phyloP scores from a whole-genome alignment of 1,284 basidiomycete species.

The Sphaerobolus stellatus region DNA sequence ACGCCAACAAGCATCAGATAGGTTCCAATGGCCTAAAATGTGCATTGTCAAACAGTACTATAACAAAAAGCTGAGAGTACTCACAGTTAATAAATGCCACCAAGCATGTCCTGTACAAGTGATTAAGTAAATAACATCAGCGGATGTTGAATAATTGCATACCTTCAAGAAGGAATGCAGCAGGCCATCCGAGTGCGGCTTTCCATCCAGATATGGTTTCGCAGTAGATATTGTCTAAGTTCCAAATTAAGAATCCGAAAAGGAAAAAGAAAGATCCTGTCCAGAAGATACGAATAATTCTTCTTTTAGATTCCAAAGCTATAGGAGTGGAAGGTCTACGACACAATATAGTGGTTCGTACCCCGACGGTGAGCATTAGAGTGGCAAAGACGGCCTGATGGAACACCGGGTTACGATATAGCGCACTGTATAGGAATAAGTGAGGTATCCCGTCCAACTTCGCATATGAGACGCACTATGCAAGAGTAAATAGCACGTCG shows the following conservation, averaged over 20 bases:
- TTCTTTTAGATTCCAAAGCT: slow-evolving; percentile 40
- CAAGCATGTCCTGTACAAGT: slow-evolving; percentile 56
- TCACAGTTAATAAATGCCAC: slow-evolving; percentile 70
- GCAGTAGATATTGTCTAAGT: slow-evolving; percentile 70
- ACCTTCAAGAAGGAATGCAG: slow-evolving; percentile 66
- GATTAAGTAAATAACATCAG: not conserved
- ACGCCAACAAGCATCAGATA: slow-evolving; percentile 62
- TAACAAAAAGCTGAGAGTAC: slow-evolving; percentile 10
- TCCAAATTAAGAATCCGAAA: slow-evolving; percentile 65
- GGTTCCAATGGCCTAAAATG: slow-evolving; percentile 49
- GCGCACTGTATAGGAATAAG: slow-evolving; percentile 1
- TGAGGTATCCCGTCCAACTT: not conserved
- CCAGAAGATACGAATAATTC: slow-evolving; percentile 44
- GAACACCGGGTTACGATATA: slow-evolving; percentile 62
- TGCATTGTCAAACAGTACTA: not conserved
- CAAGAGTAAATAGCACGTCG: slow-evolving; percentile 58
- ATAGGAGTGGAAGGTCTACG: slow-evolving; percentile 40
- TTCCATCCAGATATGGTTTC: slow-evolving; percentile 54
- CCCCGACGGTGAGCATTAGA: slow-evolving; percentile 45
- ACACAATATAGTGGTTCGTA: slow-evolving; percentile 52
- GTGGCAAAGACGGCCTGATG: slow-evolving; percentile 63
- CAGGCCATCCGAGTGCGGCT: slow-evolving; percentile 55
- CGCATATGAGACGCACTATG: slow-evolving; percentile 49
- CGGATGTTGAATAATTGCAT: slow-evolving; percentile 7
- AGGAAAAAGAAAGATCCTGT: slow-evolving; percentile 51